Percentiles rank a stretch among this genome's conserved stretches.
Conservation (phyloP, 352 stramenopile genomes). For the Phytophthora colocasiae region DNA sequence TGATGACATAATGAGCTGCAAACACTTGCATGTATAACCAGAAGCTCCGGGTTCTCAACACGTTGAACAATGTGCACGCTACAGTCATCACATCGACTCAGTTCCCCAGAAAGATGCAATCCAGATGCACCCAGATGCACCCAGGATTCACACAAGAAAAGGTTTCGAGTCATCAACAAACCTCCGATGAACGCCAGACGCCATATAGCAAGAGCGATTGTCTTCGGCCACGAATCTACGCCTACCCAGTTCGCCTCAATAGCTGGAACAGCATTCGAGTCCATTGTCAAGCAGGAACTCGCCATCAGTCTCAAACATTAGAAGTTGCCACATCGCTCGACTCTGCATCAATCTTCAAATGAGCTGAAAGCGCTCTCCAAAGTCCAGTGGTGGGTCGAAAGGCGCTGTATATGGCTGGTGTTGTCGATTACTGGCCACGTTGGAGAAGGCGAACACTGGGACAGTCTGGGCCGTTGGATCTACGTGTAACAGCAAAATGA, state of each 20-base stretch:
- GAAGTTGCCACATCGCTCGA: conserved; percentile 77
- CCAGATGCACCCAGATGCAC: conserved; percentile 27
- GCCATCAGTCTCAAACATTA: conserved; percentile 71
- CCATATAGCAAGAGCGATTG: conserved; percentile 55
- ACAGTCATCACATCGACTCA: conserved; percentile 60
- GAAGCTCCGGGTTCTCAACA: conserved; percentile 57
- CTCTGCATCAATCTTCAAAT: conserved; percentile 73
- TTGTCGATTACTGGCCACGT: conserved; percentile 8
- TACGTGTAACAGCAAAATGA: conserved; percentile 65
- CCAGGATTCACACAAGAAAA: conserved; percentile 66
- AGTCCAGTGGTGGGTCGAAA: conserved; percentile 21
- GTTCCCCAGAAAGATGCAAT: conserved; percentile 61
- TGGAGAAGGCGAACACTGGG: conserved; percentile 21
- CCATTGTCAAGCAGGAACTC: conserved; percentile 61
- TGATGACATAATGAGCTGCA: conserved; percentile 17
- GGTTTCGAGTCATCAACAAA: conserved; percentile 63
- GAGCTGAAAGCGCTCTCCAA: conserved; percentile 44
- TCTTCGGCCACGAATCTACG: conserved; percentile 58
- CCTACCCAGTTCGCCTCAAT: conserved; percentile 71
- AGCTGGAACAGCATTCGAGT: conserved; percentile 49
- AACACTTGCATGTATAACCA: conserved; percentile 65
- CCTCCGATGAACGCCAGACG: conserved; percentile 61
- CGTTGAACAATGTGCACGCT: conserved; percentile 55
- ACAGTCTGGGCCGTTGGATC: conserved; percentile 31
- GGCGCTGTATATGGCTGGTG: conserved; percentile 4